Percentiles rank a stretch among this genome's conserved stretches.
phyloP scores from a whole-genome alignment of 2,329 filamentous ascomycete species.

The Colletotrichum scovillei region DNA sequence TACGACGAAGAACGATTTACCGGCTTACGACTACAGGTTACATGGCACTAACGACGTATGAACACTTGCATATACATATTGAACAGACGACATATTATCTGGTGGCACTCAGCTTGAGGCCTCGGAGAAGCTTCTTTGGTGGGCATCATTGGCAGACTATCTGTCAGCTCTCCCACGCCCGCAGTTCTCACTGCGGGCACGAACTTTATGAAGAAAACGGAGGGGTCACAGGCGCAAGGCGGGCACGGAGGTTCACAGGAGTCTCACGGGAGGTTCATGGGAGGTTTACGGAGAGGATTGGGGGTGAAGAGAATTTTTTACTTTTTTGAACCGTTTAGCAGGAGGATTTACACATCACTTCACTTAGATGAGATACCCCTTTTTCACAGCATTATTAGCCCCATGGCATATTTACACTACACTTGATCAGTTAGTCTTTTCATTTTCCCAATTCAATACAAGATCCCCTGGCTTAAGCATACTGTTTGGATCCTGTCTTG shows the following conservation, averaged over 20 bases:
- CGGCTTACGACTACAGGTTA: conserved; percentile 21
- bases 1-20: conserved; percentile 9
- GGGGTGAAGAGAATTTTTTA: not conserved
- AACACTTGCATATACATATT: conserved; percentile 2
- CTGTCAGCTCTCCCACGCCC: not conserved
- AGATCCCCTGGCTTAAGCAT: not conserved
- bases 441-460: conserved; percentile 2
- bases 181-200: not conserved
- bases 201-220: not conserved
- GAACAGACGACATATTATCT: not conserved
- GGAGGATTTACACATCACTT: conserved; percentile 39
- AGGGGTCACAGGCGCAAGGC: not conserved
- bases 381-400: conserved; percentile 34
- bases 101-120: not conserved
- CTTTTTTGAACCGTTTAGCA: not conserved
- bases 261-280: too few relatives aligned
- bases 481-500: not conserved
- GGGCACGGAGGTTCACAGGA: too few relatives aligned
- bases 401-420: conserved; percentile 20
- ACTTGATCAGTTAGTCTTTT: conserved; percentile 1
- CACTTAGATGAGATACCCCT: conserved; percentile 56
- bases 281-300: not conserved
- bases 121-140: not conserved
- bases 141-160: not conserved
- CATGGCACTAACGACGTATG: conserved; percentile 11